Evolutionary conservation across 257 asterid genomes (phyloP).

Genomic region (Penstemon davidsonii): DNA sequence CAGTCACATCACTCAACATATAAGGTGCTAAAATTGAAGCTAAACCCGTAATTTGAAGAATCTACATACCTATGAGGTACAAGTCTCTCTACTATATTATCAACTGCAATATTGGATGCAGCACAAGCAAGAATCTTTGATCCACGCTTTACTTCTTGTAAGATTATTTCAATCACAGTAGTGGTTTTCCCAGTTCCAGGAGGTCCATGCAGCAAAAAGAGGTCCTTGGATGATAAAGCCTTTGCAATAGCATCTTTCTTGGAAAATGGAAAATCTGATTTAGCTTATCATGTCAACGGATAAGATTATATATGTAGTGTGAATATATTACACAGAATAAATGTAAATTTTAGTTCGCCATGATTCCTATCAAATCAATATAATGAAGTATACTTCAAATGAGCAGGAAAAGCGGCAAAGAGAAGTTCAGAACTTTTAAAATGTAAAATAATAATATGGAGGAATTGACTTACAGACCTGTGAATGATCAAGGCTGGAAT

Average conservation of each 20-base stretch:
- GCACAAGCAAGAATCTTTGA: constrained; percentile 94
- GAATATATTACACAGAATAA: not conserved
- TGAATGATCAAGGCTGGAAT: constrained; percentile 80
- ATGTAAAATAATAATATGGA: not conserved
- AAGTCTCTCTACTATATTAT: constrained; percentile 96
- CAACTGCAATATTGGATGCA: constrained; percentile 98
- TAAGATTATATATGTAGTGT: constrained; percentile 1
- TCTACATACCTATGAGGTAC: constrained; percentile 73
- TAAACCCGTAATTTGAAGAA: constrained; percentile 13
- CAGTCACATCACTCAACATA: not conserved
- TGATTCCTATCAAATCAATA: not conserved
- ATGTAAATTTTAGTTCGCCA: constrained; percentile 3
- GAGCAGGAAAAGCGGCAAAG: not conserved
- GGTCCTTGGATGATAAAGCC: constrained; percentile 90
- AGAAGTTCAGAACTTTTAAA: constrained; percentile 12
- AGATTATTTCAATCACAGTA: constrained; percentile 86
- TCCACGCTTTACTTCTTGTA: constrained; percentile 97
- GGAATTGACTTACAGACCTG: constrained; percentile 56
- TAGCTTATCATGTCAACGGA: constrained; percentile 26
- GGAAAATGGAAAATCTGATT: constrained; percentile 30
- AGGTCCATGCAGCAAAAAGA: constrained; percentile 96
- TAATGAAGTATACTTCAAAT: constrained; percentile 8
- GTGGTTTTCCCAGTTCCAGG: constrained; percentile 99
- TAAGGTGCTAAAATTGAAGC: constrained; percentile 2
- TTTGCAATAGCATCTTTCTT: constrained; percentile 87